These are phyloP conservation scores for Xylaria bambusicola DNA, from an alignment of 495 filamentous ascomycete species.

Conservation along the genomic window DNA sequence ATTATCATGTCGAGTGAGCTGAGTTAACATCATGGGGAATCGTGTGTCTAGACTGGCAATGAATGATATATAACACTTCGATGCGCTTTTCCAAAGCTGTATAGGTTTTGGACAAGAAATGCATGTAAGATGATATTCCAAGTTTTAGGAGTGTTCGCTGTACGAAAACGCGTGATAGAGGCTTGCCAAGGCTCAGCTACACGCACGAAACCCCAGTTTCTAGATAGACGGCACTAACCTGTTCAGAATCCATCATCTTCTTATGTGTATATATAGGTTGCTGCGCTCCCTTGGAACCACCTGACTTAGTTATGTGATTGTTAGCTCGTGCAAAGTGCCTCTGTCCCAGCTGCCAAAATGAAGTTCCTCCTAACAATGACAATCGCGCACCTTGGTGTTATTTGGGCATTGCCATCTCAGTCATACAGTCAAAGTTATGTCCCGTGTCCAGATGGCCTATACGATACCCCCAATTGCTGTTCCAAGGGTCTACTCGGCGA, in stretches of 20 bases:
- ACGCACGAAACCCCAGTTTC: neutral
- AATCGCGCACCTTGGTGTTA: neutral
- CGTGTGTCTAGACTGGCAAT: no score
- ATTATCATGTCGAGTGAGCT: no score
- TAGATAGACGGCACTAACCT: neutral
- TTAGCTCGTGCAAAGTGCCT: neutral
- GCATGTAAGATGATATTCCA: neutral
- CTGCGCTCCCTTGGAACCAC: no score
- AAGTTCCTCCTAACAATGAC: neutral
- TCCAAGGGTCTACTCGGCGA: neutral
- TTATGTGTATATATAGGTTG: neutral
- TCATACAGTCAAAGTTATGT: neutral
- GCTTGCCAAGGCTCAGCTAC: neutral
- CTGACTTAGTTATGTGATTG: neutral
- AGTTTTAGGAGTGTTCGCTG: neutral
- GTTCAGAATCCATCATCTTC: no score
- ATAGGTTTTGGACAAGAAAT: neutral
- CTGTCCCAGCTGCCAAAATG: neutral
- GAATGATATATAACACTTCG: neutral
- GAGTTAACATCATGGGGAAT: neutral
- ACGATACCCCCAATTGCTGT: neutral
- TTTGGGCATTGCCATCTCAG: conserved; percentile 8
- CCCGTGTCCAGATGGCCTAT: neutral
- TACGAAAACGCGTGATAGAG: neutral
- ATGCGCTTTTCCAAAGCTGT: neutral